Conservation (phyloP, 305 asterid genomes). For the Withania somnifera region DNA sequence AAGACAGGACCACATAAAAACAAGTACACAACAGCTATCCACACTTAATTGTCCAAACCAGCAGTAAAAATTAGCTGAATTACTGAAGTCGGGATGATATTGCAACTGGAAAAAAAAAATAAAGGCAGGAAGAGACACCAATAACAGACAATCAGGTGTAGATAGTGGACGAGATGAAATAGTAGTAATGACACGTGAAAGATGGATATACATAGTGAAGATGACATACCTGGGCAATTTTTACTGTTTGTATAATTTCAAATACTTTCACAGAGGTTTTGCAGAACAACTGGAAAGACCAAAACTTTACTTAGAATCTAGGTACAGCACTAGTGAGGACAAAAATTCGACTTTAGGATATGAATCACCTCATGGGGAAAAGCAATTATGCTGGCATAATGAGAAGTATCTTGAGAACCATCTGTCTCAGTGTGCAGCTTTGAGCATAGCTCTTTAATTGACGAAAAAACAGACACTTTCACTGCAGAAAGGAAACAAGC, state of each 20-base stretch:
- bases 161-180: background rate
- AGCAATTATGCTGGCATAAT: constrained; percentile 20
- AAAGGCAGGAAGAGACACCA: background rate
- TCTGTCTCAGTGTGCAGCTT: constrained; percentile 30
- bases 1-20: background rate
- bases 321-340: background rate
- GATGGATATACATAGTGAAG: background rate
- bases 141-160: background rate
- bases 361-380: constrained; percentile 55
- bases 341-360: constrained; percentile 3
- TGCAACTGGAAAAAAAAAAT: background rate
- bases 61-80: background rate
- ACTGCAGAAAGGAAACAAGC: constrained; percentile 35
- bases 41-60: background rate
- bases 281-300: constrained; percentile 44
- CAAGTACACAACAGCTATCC: background rate
- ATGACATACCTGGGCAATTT: constrained; percentile 67
- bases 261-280: constrained; percentile 53
- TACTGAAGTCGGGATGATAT: background rate
- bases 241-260: constrained; percentile 55
- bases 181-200: background rate
- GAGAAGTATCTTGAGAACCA: constrained; percentile 26
- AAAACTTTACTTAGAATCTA: constrained; percentile 18
- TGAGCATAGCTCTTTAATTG: constrained; percentile 61
- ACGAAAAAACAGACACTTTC: constrained; percentile 57